phyloP scores from a whole-genome alignment of 768 basidiomycete genomes.

The Cystobasidiopsis lactophilus region DNA sequence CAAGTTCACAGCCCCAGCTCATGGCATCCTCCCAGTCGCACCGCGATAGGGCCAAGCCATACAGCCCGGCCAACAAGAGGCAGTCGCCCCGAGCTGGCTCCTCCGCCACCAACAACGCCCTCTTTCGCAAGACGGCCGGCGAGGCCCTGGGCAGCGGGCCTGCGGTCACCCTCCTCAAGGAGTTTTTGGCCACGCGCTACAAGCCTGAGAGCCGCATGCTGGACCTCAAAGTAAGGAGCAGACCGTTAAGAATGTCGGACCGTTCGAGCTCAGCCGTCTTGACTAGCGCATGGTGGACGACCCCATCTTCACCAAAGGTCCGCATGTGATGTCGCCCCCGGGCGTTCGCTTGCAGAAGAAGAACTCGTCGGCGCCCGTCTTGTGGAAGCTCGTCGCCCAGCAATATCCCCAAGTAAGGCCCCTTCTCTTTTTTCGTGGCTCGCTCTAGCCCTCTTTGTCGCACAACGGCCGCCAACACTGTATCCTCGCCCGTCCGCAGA shows the following conservation, averaged over 20 bases:
- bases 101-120: no score
- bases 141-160: not conserved
- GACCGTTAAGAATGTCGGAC: not conserved
- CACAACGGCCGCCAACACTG: not conserved
- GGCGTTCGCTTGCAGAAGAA: no score
- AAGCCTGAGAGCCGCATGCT: slow-evolving; percentile 46
- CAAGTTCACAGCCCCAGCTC: no score
- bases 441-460: not conserved
- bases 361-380: slow-evolving; percentile 42
- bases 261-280: slow-evolving; percentile 7
- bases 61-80: no score
- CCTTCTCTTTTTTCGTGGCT: not conserved
- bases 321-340: slow-evolving; percentile 49
- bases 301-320: slow-evolving; percentile 46
- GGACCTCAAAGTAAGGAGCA: slow-evolving; percentile 54
- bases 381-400: slow-evolving; percentile 66
- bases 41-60: no score
- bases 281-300: slow-evolving; percentile 54
- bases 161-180: slow-evolving; percentile 37
- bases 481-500: slow-evolving; percentile 26
- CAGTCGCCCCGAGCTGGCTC: no score
- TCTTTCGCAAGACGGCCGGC: not conserved
- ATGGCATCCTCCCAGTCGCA: no score
- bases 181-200: slow-evolving; percentile 51
- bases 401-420: slow-evolving; percentile 46